Evolutionary conservation across 345 rosid species (phyloP).

Genomic region (Dimocarpus longan): DNA sequence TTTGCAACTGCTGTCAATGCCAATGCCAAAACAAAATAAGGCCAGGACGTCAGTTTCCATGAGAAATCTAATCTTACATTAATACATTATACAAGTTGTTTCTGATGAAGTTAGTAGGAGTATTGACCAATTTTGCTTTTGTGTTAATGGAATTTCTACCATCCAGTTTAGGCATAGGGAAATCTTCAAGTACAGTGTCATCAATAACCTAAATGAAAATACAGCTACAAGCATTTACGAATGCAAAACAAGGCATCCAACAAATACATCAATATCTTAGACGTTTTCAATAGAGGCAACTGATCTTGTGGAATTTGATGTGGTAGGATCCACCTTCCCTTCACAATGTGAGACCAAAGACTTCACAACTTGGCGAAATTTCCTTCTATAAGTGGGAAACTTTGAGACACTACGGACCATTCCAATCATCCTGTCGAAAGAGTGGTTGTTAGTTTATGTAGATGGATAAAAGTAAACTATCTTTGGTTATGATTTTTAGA

Average conservation of each 20-base stretch:
- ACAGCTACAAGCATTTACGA: conserved; percentile 10
- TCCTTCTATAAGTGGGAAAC: conserved; percentile 73
- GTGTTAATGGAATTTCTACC: background rate
- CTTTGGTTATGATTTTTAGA: background rate
- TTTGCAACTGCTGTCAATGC: no score
- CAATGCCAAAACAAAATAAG: no score
- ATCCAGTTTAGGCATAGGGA: background rate
- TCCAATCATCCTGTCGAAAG: conserved; percentile 62
- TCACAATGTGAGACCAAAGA: conserved; percentile 42
- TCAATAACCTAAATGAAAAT: background rate
- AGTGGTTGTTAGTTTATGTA: background rate
- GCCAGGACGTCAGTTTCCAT: no score
- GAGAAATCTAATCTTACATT: no score
- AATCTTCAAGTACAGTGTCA: background rate
- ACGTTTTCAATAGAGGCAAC: conserved; percentile 39
- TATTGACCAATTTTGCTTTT: background rate
- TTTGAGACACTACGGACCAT: conserved; percentile 63
- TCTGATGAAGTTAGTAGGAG: background rate
- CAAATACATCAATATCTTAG: conserved; percentile 13
- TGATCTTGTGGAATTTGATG: conserved; percentile 44
- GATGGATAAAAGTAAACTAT: background rate
- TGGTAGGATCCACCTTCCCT: conserved; percentile 41
- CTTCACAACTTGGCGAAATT: conserved; percentile 68
- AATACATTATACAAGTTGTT: no score
- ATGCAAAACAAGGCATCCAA: background rate